These are phyloP conservation scores for Vanilla planifolia DNA, from an alignment of 106 monocot genomes.

Conservation along the genomic window DNA sequence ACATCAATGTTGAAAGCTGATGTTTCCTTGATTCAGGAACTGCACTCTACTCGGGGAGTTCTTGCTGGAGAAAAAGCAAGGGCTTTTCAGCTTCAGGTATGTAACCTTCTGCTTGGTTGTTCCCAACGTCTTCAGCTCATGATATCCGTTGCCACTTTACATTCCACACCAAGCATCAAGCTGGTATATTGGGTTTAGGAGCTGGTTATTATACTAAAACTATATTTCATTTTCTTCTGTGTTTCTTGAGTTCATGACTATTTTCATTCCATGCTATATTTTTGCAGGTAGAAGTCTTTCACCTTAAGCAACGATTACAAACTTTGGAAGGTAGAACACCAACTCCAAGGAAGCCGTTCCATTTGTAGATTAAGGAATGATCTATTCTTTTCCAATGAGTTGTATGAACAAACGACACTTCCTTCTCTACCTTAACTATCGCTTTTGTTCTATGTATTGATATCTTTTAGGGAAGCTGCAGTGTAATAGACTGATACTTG, in stretches of 20 bases:
- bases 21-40: conserved; percentile 45
- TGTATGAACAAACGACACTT: no score
- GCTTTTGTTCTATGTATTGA: no score
- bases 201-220: background rate
- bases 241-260: background rate
- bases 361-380: conserved; percentile 11
- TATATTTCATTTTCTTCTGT: background rate
- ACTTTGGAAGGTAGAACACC: conserved; percentile 66
- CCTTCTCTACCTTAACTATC: no score
- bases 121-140: background rate
- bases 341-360: conserved; percentile 81
- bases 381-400: no score
- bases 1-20: background rate
- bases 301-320: conserved; percentile 89
- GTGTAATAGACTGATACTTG: no score
- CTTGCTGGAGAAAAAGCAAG: conserved; percentile 88
- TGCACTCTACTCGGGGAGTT: conserved; percentile 91
- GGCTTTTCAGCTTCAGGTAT: conserved; percentile 93
- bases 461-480: no score
- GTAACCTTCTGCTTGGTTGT: background rate
- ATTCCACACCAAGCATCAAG: no score
- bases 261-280: background rate
- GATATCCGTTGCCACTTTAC: background rate
- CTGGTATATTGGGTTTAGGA: no score
- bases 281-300: conserved; percentile 81